A percentile compares a stretch with the other conserved stretches of the same genome.
Conservation (phyloP, 1,139 yeast genomes). For the Saccharomyces hybrid region DNA sequence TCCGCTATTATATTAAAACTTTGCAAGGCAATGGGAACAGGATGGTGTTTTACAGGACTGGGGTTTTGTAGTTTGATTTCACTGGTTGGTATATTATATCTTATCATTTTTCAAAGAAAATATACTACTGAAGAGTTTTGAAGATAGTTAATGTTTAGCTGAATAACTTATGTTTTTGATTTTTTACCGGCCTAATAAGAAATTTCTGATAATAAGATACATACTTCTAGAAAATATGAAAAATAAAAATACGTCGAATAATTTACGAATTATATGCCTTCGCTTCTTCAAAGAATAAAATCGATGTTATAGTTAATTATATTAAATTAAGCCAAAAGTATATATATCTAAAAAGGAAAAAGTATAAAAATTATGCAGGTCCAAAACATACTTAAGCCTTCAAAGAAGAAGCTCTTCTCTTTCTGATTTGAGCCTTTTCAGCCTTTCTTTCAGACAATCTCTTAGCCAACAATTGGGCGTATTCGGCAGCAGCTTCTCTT, state of each 20-base stretch:
- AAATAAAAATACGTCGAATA: no score
- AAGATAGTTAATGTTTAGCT: background rate
- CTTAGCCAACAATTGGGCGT: constrained; percentile 97
- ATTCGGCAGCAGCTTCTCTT: constrained; percentile 99
- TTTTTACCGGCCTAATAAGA: no score
- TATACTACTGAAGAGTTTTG: background rate
- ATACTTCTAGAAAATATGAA: constrained; percentile 10
- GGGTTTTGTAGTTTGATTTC: constrained; percentile 37
- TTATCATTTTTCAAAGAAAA: constrained; percentile 15
- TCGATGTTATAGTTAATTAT: constrained; percentile 5
- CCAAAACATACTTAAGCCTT: constrained; percentile 48
- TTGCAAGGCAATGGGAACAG: constrained; percentile 41
- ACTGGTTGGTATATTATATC: constrained; percentile 15
- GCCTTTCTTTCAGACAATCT: constrained; percentile 98
- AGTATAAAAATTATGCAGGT: constrained; percentile 9
- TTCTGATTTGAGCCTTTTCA: constrained; percentile 94
- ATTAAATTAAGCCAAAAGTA: constrained; percentile 10
- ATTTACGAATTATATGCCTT: background rate
- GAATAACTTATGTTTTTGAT: no score
- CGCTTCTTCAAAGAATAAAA: background rate
- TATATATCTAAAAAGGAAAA: constrained; percentile 13
- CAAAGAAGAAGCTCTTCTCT: constrained; percentile 99
- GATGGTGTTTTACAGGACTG: constrained; percentile 54
- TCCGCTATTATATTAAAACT: constrained; percentile 41
- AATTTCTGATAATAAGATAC: background rate